Conservation (phyloP, 495 filamentous ascomycete genomes). For the Xanthoparmelia taractica region DNA sequence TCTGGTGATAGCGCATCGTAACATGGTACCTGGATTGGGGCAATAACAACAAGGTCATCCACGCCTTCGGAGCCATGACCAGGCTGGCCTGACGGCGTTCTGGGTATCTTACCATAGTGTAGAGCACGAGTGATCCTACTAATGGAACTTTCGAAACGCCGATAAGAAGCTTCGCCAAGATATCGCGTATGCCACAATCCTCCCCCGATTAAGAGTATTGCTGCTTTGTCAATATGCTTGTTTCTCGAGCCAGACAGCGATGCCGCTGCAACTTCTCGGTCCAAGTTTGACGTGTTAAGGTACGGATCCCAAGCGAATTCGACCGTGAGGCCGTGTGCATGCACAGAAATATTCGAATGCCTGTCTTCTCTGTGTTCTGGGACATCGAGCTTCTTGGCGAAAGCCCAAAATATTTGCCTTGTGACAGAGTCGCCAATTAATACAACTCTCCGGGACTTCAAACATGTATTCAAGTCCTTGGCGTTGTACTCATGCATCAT, state of each 20-base stretch:
- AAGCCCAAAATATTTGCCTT: constrained; percentile 53
- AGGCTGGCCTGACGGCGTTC: constrained; percentile 12
- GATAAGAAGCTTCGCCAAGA: constrained; percentile 37
- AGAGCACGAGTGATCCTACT: constrained; percentile 33
- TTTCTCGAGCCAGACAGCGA: constrained; percentile 9
- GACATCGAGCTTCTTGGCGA: constrained; percentile 43
- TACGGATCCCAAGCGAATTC: constrained; percentile 58
- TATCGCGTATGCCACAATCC: constrained; percentile 53
- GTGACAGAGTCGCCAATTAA: constrained; percentile 54
- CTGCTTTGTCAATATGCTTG: constrained; percentile 15
- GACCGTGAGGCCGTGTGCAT: constrained; percentile 34
- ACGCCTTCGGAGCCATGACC: constrained; percentile 7
- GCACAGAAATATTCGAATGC: constrained; percentile 36
- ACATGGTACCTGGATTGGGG: constrained; percentile 48
- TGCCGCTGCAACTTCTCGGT: constrained; percentile 35
- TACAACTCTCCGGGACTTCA: constrained; percentile 39
- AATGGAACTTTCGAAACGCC: constrained; percentile 41
- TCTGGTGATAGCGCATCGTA: constrained; percentile 41
- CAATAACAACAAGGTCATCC: constrained; percentile 40
- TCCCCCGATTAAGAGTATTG: constrained; percentile 28
- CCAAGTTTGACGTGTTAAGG: constrained; percentile 46
- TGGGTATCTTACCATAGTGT: constrained; percentile 25
- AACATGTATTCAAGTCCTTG: constrained; percentile 41
- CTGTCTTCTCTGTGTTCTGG: constrained; percentile 32
- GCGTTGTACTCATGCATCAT: constrained; percentile 48